A percentile compares a stretch with the other conserved stretches of the same genome.
Evolutionary conservation across 2,329 filamentous ascomycete species (phyloP).

Genomic region (Trichophyton simii): DNA sequence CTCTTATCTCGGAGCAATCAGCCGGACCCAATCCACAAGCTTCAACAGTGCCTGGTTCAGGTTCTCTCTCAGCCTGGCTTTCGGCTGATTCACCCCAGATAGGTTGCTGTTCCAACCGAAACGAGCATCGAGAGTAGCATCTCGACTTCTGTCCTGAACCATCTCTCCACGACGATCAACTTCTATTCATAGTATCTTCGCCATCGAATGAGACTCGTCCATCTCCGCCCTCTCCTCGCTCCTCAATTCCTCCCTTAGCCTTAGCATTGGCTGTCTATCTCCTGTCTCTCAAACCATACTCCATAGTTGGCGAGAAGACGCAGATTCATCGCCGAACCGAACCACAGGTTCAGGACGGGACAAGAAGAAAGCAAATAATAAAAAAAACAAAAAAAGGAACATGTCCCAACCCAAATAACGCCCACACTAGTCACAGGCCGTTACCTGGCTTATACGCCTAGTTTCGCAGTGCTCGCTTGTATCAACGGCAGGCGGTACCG

Average conservation of each 20-base stretch:
- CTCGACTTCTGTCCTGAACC: not conserved
- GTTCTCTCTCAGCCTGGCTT: not conserved
- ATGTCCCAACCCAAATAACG: not conserved
- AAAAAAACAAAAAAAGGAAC: too few relatives aligned
- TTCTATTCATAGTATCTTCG: not conserved
- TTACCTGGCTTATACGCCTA: not conserved
- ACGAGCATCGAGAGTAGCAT: not conserved
- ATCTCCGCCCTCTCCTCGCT: not conserved
- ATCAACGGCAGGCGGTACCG: not conserved
- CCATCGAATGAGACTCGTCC: not conserved
- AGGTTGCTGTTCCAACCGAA: not conserved
- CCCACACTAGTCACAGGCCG: not conserved
- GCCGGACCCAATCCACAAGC: not conserved
- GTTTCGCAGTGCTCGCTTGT: not conserved
- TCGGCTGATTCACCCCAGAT: not conserved
- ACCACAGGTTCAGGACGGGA: not conserved
- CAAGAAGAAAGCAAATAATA: not conserved
- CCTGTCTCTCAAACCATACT: not conserved
- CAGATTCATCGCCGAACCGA: not conserved
- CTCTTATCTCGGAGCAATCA: not conserved
- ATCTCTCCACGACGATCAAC: not conserved
- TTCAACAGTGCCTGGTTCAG: not conserved
- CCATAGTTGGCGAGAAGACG: not conserved
- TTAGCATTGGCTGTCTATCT: not conserved
- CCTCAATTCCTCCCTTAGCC: not conserved